These are phyloP conservation scores for Ophiocordyceps camponoti-rufipedis DNA, from an alignment of 2,329 filamentous ascomycete species.

Conservation along the genomic window DNA sequence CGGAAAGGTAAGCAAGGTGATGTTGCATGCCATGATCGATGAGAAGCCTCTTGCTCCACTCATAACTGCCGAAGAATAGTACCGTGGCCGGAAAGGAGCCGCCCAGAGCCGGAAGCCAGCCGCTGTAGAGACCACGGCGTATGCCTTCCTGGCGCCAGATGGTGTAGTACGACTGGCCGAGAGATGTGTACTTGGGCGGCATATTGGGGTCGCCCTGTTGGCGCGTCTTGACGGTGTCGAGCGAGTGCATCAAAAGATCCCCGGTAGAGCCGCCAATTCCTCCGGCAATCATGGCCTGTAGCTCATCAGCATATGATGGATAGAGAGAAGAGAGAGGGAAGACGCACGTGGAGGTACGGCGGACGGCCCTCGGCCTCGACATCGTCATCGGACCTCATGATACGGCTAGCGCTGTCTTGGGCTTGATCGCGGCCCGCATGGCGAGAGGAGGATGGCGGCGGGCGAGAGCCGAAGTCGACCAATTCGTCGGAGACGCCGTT, in stretches of 20 bases:
- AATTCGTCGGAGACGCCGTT: no score
- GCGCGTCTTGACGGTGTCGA: constrained; percentile 95
- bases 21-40: constrained; percentile 70
- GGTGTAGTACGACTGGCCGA: constrained; percentile 79
- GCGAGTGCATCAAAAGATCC: constrained; percentile 95
- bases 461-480: not conserved
- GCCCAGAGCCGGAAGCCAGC: constrained; percentile 77
- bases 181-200: constrained; percentile 79
- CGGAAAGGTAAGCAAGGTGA: constrained; percentile 68
- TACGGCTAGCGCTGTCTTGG: constrained; percentile 10
- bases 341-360: constrained; percentile 23
- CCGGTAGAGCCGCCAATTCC: constrained; percentile 84
- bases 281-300: constrained; percentile 82
- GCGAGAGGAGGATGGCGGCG: constrained; percentile 6
- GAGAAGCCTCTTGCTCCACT: constrained; percentile 81
- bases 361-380: constrained; percentile 23
- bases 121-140: constrained; percentile 71
- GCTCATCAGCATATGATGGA: not conserved
- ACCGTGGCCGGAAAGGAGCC: constrained; percentile 90
- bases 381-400: constrained; percentile 16
- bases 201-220: constrained; percentile 93
- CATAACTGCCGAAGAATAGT: constrained; percentile 91
- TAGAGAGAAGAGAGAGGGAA: not conserved
- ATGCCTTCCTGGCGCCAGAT: constrained; percentile 89
- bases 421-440: constrained; percentile 13